Conservation (phyloP, 2,329 filamentous ascomycete genomes). For the Diaporthe sp. region DNA sequence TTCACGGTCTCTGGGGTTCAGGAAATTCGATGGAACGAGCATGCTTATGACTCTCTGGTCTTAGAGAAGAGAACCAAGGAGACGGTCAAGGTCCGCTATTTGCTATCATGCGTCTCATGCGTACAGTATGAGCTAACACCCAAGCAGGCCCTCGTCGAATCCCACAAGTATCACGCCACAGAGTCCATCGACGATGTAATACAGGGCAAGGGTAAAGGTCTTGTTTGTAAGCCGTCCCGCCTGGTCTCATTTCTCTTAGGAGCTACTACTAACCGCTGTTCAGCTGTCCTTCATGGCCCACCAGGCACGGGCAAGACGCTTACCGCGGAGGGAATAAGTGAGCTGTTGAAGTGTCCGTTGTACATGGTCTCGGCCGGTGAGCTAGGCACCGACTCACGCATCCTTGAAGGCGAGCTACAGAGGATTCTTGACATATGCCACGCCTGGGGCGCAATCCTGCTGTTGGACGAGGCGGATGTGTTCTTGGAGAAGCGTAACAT, state of each 20-base stretch:
- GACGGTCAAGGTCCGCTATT: conserved; percentile 70
- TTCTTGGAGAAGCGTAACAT: conserved; percentile 88
- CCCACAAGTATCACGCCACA: conserved; percentile 85
- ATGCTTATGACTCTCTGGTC: conserved; percentile 86
- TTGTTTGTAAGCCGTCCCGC: conserved; percentile 69
- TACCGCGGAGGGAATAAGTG: conserved; percentile 88
- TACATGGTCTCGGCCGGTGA: conserved; percentile 89
- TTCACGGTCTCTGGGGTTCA: conserved; percentile 84
- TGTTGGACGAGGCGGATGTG: conserved; percentile 89
- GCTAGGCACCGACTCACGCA: conserved; percentile 81
- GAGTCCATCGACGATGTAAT: conserved; percentile 88
- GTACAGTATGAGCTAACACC: neutral
- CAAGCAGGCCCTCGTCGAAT: conserved; percentile 80
- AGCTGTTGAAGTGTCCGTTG: conserved; percentile 83
- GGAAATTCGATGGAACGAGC: conserved; percentile 87
- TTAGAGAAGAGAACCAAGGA: conserved; percentile 73
- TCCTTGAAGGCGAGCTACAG: conserved; percentile 82
- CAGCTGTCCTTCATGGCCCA: conserved; percentile 82
- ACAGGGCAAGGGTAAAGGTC: conserved; percentile 87
- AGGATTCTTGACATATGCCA: conserved; percentile 90
- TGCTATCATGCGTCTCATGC: neutral
- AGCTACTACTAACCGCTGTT: conserved; percentile 39
- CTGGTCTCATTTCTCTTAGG: neutral
- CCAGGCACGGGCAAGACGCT: conserved; percentile 92
- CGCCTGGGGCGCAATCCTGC: conserved; percentile 86